Evolutionary conservation across 2,329 filamentous ascomycete genomes (phyloP), one percentile per base, ranked within the genome.

Genomic region (Monilinia polystroma): DNA sequence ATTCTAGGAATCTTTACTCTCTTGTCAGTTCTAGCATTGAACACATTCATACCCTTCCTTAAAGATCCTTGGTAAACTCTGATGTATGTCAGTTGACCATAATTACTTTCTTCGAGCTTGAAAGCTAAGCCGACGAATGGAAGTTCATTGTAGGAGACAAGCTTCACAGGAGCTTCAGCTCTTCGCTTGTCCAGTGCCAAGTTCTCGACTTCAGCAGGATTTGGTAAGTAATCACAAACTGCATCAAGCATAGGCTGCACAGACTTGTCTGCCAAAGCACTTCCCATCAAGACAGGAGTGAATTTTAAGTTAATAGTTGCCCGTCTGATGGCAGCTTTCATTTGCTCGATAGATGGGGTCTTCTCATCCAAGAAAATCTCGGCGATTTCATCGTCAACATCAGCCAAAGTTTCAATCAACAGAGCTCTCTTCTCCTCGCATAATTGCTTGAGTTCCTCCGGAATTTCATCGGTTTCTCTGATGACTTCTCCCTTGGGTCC

Each of bases 61-160:
- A 99, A 82, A 29, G 89, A 89, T 73, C 95, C 95, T 80, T 99
- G 95, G 81, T 99, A 99, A 67, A 99, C 95, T 73, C 95, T 92
- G 70, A 99, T 96, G 78, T 99, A 99, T 65, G 95, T 99, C 76
- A 99, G 86, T 80, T 99, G 95, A 54, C 95, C 95, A 75, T 96
- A 99, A 78, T 96, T 97, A 81, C 94, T 96, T 81, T 99, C 95
- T 83, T 99, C 95, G 29, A 99, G 87, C 84, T 99, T 99, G 84
- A 99, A 99, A 12, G 95, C 95, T 70, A 99, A 84, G 60, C 95
- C 95, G 66, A 97, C 93, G 75, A 98, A 97, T 0, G 95, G 95
- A 32, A 97, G 83, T 29, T 91, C 90, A 80, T 96, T 95, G 82
- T 98, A 97, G 1, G 94, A 93, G 23, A 97, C 87, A 66, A 99